Conservation (phyloP, 257 asterid species). For the Plantago major region DNA sequence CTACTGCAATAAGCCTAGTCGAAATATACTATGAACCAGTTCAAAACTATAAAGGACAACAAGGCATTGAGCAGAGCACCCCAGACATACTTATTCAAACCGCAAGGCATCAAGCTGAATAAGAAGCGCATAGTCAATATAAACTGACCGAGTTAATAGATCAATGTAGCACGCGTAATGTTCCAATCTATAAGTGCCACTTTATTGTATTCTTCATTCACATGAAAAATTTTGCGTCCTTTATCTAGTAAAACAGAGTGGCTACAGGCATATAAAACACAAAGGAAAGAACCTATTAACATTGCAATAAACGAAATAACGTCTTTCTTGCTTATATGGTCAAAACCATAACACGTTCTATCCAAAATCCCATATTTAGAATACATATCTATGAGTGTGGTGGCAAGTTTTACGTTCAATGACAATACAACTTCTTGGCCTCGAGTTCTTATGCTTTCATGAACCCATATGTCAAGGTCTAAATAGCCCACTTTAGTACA, state of each 20-base stretch:
- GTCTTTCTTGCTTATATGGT: constrained; percentile 46
- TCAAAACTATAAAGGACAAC: constrained; percentile 51
- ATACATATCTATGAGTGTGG: constrained; percentile 75
- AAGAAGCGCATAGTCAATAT: constrained; percentile 58
- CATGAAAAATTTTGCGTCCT: constrained; percentile 52
- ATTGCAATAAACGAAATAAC: constrained; percentile 69
- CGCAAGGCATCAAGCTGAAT: constrained; percentile 49
- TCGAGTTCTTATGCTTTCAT: constrained; percentile 42
- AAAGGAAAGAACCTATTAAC: constrained; percentile 61
- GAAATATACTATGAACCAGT: constrained; percentile 46
- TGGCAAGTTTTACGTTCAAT: constrained; percentile 59
- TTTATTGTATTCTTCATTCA: constrained; percentile 26
- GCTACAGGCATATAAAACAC: constrained; percentile 54
- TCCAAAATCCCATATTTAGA: constrained; percentile 65
- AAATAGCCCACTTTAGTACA: constrained; percentile 72
- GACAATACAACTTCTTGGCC: constrained; percentile 38
- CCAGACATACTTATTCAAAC: constrained; percentile 64
- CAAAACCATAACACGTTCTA: constrained; percentile 38
- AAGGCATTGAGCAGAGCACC: constrained; percentile 63
- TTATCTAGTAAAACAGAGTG: constrained; percentile 51
- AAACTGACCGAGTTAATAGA: constrained; percentile 63
- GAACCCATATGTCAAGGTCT: constrained; percentile 59
- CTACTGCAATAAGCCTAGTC: constrained; percentile 48
- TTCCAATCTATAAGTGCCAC: constrained; percentile 47
- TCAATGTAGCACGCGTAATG: constrained; percentile 76